Base-by-base conservation (phyloP, 2,329 filamentous ascomycete species). In the Zymoseptoria crescenta region DNA sequence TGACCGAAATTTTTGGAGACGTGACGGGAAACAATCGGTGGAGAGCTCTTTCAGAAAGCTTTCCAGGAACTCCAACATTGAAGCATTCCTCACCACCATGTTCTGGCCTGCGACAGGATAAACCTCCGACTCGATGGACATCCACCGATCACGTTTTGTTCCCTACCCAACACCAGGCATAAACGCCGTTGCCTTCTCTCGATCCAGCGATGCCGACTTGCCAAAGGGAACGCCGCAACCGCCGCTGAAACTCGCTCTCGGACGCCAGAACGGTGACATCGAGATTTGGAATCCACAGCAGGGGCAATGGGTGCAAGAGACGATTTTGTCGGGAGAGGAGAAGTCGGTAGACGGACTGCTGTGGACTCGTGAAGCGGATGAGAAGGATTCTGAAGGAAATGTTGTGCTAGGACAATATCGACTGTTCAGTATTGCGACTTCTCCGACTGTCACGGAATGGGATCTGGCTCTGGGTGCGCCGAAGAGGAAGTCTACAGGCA, bases 131-230 rank as follows among this genome's bases (percentile, higher is more conserved):
- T 67, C 54, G 60, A 96, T 97, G 93, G 93, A 97, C 77, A 87
- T 99, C 73, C 94, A 99, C 79, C 90, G 94, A 70, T 96, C 92
- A 72, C 90, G 94, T 72, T 99, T 99, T 77, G 88, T 99, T 67
- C 89, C 89, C 49, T 97, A 89, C 76, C 91, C 91, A 65, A 88
- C 91, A 7, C 91, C 91, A 61, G 87, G 91, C 59, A 96, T 99
- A 76, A 97, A 96, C 76, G 87, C 91, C 64, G 84, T 97, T 72
- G 91, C 93, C 66, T 97, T 99, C 74, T 96, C 94, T 5, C 89
- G 96, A 73, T 80, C 88, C 20, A 78, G 74, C 65, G 78, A 80
- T 68, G 73, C 66, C 66, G 62, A 66, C 49, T 64, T 62, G 54
- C 62, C 61, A 20, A 35, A 60, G 19, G 62, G 62, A 51, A 81